Evolutionary conservation across 345 rosid species (phyloP).

Genomic region (Moricandia arvensis): DNA sequence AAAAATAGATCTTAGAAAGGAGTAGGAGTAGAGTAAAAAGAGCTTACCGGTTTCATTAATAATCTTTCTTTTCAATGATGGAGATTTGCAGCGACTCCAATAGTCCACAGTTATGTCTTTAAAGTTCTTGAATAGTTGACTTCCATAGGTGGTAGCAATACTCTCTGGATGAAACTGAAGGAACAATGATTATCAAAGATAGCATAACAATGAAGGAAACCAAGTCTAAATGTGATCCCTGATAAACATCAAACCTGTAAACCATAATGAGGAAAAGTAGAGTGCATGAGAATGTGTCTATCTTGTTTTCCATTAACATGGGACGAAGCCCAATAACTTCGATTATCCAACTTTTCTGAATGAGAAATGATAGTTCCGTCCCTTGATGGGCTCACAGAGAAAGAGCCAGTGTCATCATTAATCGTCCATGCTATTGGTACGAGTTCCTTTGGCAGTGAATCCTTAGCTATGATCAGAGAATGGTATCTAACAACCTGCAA

Average conservation of each 20-base stretch:
- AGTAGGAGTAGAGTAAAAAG: no score
- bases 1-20: no score
- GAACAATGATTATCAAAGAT: slow-evolving; percentile 33
- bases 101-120: slow-evolving; percentile 69
- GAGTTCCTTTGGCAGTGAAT: slow-evolving; percentile 80
- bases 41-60: slow-evolving; percentile 49
- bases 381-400: slow-evolving; percentile 29
- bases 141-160: slow-evolving; percentile 81
- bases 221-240: background rate
- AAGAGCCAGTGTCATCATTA: slow-evolving; percentile 51
- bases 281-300: slow-evolving; percentile 67
- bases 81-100: slow-evolving; percentile 52
- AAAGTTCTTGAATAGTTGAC: slow-evolving; percentile 73
- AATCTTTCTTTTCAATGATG: slow-evolving; percentile 39
- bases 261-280: slow-evolving; percentile 88
- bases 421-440: slow-evolving; percentile 86
- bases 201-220: slow-evolving; percentile 9
- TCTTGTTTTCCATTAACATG: slow-evolving; percentile 29
- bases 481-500: slow-evolving; percentile 91
- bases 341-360: slow-evolving; percentile 36
- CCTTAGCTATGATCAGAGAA: slow-evolving; percentile 76
- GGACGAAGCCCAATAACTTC: slow-evolving; percentile 35
- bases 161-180: slow-evolving; percentile 96
- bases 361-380: slow-evolving; percentile 29
- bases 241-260: slow-evolving; percentile 62